Conservation (phyloP, 2,329 filamentous ascomycete species). For the Aspergillus ustus region DNA sequence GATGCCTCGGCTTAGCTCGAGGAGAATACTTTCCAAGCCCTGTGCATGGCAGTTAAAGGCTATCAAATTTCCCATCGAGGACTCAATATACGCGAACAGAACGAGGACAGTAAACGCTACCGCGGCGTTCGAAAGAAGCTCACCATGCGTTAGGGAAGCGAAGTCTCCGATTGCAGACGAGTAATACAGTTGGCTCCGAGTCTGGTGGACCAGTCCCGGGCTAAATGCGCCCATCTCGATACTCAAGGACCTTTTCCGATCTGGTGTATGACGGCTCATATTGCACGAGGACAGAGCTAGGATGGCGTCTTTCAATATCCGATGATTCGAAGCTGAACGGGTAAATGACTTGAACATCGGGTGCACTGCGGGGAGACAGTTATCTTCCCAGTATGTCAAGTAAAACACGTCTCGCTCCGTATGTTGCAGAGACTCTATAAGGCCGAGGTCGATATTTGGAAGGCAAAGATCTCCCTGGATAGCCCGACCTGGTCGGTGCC, state of each 20-base stretch:
- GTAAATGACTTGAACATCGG: conserved; percentile 24
- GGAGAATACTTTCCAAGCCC: conserved; percentile 14
- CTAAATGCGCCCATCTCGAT: conserved; percentile 12
- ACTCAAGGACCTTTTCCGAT: conserved; percentile 13
- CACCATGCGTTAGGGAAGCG: conserved; percentile 5
- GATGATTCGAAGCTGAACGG: neutral
- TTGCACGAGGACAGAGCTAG: conserved; percentile 30
- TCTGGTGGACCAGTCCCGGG: conserved; percentile 27
- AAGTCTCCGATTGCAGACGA: conserved; percentile 28
- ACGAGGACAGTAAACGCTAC: conserved; percentile 20
- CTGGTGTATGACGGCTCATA: conserved; percentile 23
- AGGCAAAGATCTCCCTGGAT: neutral
- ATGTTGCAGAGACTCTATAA: conserved; percentile 25
- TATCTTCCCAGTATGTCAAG: conserved; percentile 31
- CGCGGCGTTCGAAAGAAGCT: neutral
- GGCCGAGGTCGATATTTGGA: conserved; percentile 5
- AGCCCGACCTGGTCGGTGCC: neutral
- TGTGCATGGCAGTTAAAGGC: conserved; percentile 29
- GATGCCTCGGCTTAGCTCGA: conserved; percentile 1
- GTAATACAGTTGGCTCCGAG: conserved; percentile 31
- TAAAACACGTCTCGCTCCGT: conserved; percentile 31
- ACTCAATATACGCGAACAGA: conserved; percentile 29
- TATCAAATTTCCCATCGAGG: conserved; percentile 29
- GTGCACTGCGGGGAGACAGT: conserved; percentile 30
- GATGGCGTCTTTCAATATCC: conserved; percentile 23